Base-by-base conservation (phyloP, 2,329 filamentous ascomycete species). In the Clarireedia hainanense region DNA sequence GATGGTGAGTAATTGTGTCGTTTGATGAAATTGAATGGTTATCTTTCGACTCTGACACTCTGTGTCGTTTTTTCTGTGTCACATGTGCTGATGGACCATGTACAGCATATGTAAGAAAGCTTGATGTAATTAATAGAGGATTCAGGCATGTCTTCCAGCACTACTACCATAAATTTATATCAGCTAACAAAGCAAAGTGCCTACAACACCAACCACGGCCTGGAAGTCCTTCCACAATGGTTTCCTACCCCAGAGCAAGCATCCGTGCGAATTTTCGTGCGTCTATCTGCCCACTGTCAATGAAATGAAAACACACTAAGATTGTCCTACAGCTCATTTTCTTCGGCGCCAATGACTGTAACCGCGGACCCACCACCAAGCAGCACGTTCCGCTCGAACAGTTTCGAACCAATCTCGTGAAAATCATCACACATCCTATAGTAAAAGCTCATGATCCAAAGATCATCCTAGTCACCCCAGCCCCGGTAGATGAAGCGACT, bases 301-400 rank as follows among this genome's bases (percentile, higher is more conserved):
- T n/a, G 7, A 20, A 46, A 15, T 12, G 12, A 23, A 46, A 10
- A 10, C 20, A 17, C 17, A 14, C 42, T 42, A 26, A 23, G 23
- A 23, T 23, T 14, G 10, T 7, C 23, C 14, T 24, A 26, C 6
- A 65, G 63, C 59, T 70, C 37, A 74, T 95, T 57, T 86, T 95
- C 64, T 84, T 96, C 58, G 92, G 92, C 14, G 90, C 92, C 64
- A 97, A 97, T 68, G 92, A 97, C 70, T 86, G 91, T 3, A 84
- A 84, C 52, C 71, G 92, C 2, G 58, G 62, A 5, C 79, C 81
- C 1, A 73, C 80, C 40, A 75, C 78, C 2, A 75, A 76, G 1
- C 92, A 96, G 71, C 83, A 90, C 68, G 80, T 96, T 5, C 81
- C 88, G 0, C 71, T 95, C 17, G 78, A 83, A 0, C 73, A 82